Conservation (phyloP, 257 asterid genomes). For the Penstemon newberryi region DNA sequence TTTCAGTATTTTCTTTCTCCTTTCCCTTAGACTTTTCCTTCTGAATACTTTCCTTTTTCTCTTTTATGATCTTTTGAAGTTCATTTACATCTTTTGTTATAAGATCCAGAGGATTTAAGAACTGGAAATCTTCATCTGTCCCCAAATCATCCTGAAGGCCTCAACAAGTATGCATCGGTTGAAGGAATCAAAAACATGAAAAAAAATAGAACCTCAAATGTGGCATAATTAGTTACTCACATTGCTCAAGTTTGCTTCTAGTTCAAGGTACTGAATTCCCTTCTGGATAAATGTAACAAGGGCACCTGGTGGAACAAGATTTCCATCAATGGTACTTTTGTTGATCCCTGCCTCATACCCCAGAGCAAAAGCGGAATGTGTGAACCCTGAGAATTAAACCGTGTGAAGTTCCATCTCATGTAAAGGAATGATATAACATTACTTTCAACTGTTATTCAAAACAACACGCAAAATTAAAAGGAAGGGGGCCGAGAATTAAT, state of each 20-base stretch:
- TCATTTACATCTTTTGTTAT: constrained; percentile 82
- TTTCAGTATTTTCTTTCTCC: constrained; percentile 60
- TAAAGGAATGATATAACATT: too few relatives aligned
- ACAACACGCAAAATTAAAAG: too few relatives aligned
- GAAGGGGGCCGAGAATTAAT: too few relatives aligned
- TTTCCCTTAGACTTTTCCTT: constrained; percentile 65
- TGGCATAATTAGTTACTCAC: constrained; percentile 41
- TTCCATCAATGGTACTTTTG: constrained; percentile 74
- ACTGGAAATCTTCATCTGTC: constrained; percentile 79
- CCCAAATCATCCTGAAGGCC: constrained; percentile 73
- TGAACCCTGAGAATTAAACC: constrained; percentile 58
- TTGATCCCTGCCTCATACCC: constrained; percentile 90
- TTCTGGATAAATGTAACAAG: constrained; percentile 84
- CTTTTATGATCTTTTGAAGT: constrained; percentile 75
- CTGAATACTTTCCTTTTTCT: constrained; percentile 61
- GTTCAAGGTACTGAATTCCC: constrained; percentile 91
- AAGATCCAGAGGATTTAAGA: constrained; percentile 83
- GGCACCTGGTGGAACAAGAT: constrained; percentile 94
- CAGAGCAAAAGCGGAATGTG: constrained; percentile 84
- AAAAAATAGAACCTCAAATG: constrained; percentile 14
- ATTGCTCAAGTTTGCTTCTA: constrained; percentile 76
- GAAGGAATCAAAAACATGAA: background rate
- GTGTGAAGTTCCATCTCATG: too few relatives aligned
- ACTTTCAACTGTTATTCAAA: too few relatives aligned
- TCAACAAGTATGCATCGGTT: constrained; percentile 36